Evolutionary conservation across 192 early-diverging fungal genomes (phyloP).

Genomic region (Coemansia sp.): DNA sequence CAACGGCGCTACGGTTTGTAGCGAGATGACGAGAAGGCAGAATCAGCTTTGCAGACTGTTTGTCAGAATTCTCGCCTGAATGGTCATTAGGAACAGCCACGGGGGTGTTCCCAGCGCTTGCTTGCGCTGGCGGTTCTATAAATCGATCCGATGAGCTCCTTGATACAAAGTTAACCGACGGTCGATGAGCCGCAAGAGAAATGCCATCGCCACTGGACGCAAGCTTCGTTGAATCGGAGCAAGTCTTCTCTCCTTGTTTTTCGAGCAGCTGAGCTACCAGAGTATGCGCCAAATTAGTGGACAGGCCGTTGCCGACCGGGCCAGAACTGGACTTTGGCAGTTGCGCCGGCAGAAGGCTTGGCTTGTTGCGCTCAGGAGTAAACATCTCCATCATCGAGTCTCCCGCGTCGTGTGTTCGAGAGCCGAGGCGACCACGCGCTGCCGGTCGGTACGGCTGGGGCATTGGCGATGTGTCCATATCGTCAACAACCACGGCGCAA

Average conservation of each 20-base stretch:
- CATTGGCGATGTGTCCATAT: slow-evolving; percentile 15
- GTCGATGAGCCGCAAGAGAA: neutral
- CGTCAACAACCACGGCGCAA: slow-evolving; percentile 2
- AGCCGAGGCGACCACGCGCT: neutral
- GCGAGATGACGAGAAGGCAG: neutral
- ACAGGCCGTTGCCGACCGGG: neutral
- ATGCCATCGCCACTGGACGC: neutral
- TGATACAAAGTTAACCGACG: neutral
- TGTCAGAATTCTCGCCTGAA: neutral
- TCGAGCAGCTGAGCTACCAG: slow-evolving; percentile 18
- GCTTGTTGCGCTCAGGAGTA: slow-evolving; percentile 46
- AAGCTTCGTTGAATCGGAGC: neutral
- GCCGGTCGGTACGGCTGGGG: neutral
- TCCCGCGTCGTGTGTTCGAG: slow-evolving; percentile 28
- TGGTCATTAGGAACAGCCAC: neutral
- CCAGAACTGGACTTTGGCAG: neutral
- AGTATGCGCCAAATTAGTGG: slow-evolving; percentile 14
- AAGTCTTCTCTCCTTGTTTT: slow-evolving; percentile 4
- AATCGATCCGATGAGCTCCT: neutral
- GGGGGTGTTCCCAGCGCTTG: neutral
- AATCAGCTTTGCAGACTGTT: neutral
- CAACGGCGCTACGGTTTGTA: neutral
- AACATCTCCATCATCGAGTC: slow-evolving; percentile 59
- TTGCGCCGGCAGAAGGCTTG: neutral
- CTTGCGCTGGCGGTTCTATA: neutral